Evolutionary conservation across 805 yeast genomes (phyloP).

Genomic region (Cyberlindnera americana): DNA sequence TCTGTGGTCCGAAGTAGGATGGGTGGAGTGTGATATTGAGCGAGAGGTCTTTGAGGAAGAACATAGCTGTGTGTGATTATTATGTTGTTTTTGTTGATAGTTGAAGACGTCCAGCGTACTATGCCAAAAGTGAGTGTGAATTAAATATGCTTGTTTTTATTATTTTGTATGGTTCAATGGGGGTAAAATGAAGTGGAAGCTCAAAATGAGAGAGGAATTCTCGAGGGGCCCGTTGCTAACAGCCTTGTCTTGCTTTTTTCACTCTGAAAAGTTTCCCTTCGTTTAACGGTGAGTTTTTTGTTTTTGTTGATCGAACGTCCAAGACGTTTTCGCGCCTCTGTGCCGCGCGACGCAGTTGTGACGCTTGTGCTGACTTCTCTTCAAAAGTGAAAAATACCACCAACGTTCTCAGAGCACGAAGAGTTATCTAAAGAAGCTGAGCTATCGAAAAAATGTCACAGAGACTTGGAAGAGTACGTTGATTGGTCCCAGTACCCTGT

Average conservation of each 20-base stretch:
- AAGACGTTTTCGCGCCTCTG: neutral
- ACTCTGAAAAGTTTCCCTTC: too few relatives aligned
- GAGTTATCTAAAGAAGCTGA: neutral
- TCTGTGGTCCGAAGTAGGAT: slow-evolving; percentile 94
- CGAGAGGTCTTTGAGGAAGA: slow-evolving; percentile 76
- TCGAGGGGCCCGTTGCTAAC: too few relatives aligned
- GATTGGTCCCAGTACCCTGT: too few relatives aligned
- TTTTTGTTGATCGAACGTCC: slow-evolving; percentile 1
- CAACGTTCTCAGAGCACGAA: too few relatives aligned
- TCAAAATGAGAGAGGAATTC: neutral
- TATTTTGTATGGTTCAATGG: too few relatives aligned
- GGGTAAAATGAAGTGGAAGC: too few relatives aligned
- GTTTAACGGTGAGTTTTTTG: too few relatives aligned
- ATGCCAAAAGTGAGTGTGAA: slow-evolving; percentile 2
- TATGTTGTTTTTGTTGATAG: neutral
- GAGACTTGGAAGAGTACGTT: slow-evolving; percentile 27
- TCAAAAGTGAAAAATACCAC: too few relatives aligned
- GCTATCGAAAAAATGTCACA: slow-evolving; percentile 23
- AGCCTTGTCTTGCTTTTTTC: too few relatives aligned
- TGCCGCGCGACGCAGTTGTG: neutral
- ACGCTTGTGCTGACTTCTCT: too few relatives aligned
- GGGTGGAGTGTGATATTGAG: slow-evolving; percentile 93
- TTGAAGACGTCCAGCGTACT: slow-evolving; percentile 1
- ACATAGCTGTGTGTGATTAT: slow-evolving; percentile 28
- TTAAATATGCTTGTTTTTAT: too few relatives aligned